Evolutionary conservation across 2,329 filamentous ascomycete species (phyloP).

Genomic region (Tolypocladium amazonense): DNA sequence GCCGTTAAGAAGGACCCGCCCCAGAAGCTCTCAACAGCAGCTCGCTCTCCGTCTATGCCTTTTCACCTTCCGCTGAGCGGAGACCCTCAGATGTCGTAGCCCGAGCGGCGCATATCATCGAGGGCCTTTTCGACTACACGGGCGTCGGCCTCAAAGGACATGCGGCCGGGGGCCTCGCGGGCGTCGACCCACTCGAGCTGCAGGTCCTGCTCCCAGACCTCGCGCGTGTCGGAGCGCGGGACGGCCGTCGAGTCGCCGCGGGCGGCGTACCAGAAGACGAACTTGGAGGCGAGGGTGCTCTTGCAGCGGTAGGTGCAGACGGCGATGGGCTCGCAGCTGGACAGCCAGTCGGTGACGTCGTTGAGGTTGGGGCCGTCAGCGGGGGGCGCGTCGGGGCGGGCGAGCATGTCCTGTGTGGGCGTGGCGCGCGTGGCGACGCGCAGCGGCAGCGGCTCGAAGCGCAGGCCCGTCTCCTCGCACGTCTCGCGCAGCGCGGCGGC

Average conservation of each 20-base stretch:
- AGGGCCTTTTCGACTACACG: slow-evolving; percentile 16
- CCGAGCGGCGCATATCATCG: slow-evolving; percentile 13
- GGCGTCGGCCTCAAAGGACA: slow-evolving; percentile 12
- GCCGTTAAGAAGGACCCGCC: not conserved
- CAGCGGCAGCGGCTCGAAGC: slow-evolving; percentile 25
- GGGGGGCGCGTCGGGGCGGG: slow-evolving; percentile 5
- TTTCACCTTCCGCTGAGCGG: too few relatives aligned
- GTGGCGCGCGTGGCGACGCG: slow-evolving; percentile 28
- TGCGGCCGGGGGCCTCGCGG: slow-evolving; percentile 8
- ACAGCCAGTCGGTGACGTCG: slow-evolving; percentile 16
- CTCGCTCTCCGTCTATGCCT: not conserved
- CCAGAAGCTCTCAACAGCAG: not conserved
- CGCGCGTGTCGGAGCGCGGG: slow-evolving; percentile 15
- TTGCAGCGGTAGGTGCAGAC: slow-evolving; percentile 24
- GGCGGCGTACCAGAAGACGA: slow-evolving; percentile 29
- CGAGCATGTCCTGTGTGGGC: not conserved
- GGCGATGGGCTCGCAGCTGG: slow-evolving; percentile 25
- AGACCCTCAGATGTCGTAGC: slow-evolving; percentile 11
- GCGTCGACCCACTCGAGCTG: slow-evolving; percentile 14
- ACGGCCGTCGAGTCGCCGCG: slow-evolving; percentile 14
- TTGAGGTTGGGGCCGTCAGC: not conserved
- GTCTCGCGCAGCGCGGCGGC: slow-evolving; percentile 34
- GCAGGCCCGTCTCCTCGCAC: slow-evolving; percentile 35
- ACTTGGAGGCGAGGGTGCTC: slow-evolving; percentile 23
- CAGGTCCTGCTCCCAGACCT: slow-evolving; percentile 17